These are phyloP conservation scores for Anthoceros angustus DNA, from an alignment of 225 moss, liverwort and hornwort genomes.

Conservation along the genomic window DNA sequence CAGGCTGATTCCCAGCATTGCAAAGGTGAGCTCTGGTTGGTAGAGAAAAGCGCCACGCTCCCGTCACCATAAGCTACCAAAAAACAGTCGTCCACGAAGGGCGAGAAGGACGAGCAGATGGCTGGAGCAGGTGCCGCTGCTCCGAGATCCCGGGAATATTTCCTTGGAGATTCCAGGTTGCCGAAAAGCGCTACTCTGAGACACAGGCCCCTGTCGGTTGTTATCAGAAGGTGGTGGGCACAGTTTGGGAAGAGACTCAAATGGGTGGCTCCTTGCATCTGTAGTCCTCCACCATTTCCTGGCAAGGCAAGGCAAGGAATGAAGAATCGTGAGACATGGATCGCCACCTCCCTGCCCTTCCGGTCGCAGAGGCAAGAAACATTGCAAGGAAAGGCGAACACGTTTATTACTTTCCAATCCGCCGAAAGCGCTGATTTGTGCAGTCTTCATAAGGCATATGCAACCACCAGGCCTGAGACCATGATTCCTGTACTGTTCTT, in stretches of 20 bases:
- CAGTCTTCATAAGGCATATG: conserved; percentile 11
- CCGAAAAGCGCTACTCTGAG: conserved; percentile 11
- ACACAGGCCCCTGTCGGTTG: conserved; percentile 7
- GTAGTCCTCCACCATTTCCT: neutral
- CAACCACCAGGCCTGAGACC: conserved; percentile 12
- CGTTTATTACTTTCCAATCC: neutral
- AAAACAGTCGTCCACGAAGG: conserved; percentile 12
- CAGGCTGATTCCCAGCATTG: conserved; percentile 7
- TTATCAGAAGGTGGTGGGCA: conserved; percentile 12
- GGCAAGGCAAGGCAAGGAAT: too few species aligned
- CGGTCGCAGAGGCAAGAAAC: neutral
- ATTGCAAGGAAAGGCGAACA: neutral
- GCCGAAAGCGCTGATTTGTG: neutral
- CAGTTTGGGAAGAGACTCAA: conserved; percentile 3
- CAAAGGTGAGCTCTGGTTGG: neutral
- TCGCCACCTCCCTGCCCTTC: too few species aligned
- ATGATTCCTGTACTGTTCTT: conserved; percentile 7
- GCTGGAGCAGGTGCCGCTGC: neutral
- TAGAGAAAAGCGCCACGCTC: conserved; percentile 9
- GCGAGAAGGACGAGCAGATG: conserved; percentile 10
- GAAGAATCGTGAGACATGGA: too few species aligned
- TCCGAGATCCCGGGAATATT: neutral
- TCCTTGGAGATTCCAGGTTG: conserved; percentile 4
- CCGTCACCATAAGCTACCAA: conserved; percentile 11
- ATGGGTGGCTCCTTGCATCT: conserved; percentile 7